These are phyloP conservation scores for Tolypocladium tropicale DNA, from an alignment of 2,329 filamentous ascomycete species.

Conservation along the genomic window DNA sequence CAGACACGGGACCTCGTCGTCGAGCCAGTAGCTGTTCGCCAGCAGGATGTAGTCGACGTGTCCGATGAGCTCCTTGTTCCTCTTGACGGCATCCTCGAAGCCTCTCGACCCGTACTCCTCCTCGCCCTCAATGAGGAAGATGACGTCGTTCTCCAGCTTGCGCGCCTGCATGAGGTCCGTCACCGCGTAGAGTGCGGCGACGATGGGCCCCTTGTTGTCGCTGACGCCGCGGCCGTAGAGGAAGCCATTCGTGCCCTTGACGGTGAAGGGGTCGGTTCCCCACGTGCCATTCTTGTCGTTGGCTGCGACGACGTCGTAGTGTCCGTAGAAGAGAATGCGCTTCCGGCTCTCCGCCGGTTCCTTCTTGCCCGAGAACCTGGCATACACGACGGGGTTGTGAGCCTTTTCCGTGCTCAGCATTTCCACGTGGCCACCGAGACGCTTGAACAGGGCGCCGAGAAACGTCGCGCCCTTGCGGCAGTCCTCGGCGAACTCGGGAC, in stretches of 20 bases:
- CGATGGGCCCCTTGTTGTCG: constrained; percentile 93
- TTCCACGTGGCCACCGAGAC: constrained; percentile 79
- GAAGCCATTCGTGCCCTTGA: constrained; percentile 83
- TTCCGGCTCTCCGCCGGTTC: constrained; percentile 58
- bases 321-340: constrained; percentile 91
- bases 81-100: constrained; percentile 72
- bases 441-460: constrained; percentile 81
- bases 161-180: constrained; percentile 83
- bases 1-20: constrained; percentile 88
- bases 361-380: constrained; percentile 72
- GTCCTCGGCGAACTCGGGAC: constrained; percentile 78
- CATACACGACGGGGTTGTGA: constrained; percentile 88
- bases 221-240: constrained; percentile 93
- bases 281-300: constrained; percentile 76
- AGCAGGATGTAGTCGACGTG: constrained; percentile 88
- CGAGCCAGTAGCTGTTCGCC: constrained; percentile 97
- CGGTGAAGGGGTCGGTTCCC: constrained; percentile 79
- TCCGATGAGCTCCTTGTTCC: constrained; percentile 77
- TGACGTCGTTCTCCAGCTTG: constrained; percentile 72
- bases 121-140: constrained; percentile 93
- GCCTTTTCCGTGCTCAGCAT: constrained; percentile 74
- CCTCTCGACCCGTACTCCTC: constrained; percentile 91
- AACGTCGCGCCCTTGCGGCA: constrained; percentile 90
- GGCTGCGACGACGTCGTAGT: constrained; percentile 93
- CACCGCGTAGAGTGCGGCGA: constrained; percentile 88